phyloP scores from a whole-genome alignment of 805 yeast genomes.

The Sugiyamaella boreocaroliniensis region DNA sequence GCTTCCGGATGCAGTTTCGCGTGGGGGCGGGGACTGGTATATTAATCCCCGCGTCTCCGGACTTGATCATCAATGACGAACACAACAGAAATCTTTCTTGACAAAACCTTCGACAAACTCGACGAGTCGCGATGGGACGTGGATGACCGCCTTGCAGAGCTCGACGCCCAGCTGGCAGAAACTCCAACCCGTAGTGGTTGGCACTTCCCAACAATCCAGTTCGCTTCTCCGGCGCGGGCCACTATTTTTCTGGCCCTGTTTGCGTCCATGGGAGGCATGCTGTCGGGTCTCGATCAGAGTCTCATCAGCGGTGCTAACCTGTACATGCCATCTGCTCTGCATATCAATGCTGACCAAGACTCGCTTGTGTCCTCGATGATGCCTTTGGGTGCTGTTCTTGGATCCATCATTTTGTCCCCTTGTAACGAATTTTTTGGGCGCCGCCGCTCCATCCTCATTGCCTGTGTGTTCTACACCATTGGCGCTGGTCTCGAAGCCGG shows the following conservation, averaged over 20 bases:
- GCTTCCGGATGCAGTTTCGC: too few relatives aligned
- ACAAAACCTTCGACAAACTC: constrained; percentile 1
- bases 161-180: constrained; percentile 5
- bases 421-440: constrained; percentile 51
- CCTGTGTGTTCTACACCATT: constrained; percentile 53
- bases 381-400: constrained; percentile 67
- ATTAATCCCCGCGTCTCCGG: too few relatives aligned
- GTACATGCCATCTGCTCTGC: constrained; percentile 41
- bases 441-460: constrained; percentile 45
- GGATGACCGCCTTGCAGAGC: constrained; percentile 3
- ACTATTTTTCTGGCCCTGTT: constrained; percentile 46
- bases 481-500: constrained; percentile 59
- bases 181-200: constrained; percentile 5
- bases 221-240: constrained; percentile 42
- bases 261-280: constrained; percentile 57
- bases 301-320: constrained; percentile 58
- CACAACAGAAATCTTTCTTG: background rate
- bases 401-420: constrained; percentile 55
- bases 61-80: background rate
- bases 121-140: background rate
- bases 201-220: constrained; percentile 23
- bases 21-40: too few relatives aligned
- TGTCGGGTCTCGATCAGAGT: constrained; percentile 64
- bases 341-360: constrained; percentile 37
- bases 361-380: constrained; percentile 53